phyloP scores from a whole-genome alignment of 768 basidiomycete genomes.

The Leccinellum luteum region DNA sequence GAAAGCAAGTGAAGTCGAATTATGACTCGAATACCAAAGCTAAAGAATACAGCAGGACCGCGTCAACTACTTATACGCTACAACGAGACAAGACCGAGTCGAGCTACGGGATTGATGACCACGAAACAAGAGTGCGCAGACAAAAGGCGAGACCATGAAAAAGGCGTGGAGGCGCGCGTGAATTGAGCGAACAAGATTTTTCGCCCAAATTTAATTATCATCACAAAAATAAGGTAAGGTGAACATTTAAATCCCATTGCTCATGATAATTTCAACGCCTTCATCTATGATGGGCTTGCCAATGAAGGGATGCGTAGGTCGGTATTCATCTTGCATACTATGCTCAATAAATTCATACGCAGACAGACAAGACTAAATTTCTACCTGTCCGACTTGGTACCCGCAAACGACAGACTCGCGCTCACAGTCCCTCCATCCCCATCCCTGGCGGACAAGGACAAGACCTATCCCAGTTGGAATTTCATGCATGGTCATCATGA shows the following conservation, averaged over 20 bases:
- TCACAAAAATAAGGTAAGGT: slow-evolving; percentile 15
- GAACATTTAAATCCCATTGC: slow-evolving; percentile 1
- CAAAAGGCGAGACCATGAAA: no score
- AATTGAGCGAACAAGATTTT: no score
- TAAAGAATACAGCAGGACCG: no score
- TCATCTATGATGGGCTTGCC: neutral
- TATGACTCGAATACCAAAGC: no score
- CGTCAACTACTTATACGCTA: no score
- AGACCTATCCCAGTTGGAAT: neutral
- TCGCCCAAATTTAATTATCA: slow-evolving; percentile 20
- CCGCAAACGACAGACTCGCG: no score
- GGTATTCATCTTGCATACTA: neutral
- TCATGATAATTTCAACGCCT: neutral
- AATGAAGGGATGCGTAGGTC: neutral
- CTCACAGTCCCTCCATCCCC: neutral
- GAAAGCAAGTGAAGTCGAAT: no score
- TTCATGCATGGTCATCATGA: neutral
- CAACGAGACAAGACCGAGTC: no score
- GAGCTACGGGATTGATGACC: no score
- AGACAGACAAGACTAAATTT: neutral
- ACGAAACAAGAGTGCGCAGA: no score
- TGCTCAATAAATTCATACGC: neutral
- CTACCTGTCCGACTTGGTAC: neutral
- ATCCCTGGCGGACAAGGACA: neutral
- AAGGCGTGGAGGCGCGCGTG: no score